Percentiles rank a stretch among this genome's conserved stretches.
phyloP scores from a whole-genome alignment of 768 basidiomycete species.

The Auricularia auricula-judae region DNA sequence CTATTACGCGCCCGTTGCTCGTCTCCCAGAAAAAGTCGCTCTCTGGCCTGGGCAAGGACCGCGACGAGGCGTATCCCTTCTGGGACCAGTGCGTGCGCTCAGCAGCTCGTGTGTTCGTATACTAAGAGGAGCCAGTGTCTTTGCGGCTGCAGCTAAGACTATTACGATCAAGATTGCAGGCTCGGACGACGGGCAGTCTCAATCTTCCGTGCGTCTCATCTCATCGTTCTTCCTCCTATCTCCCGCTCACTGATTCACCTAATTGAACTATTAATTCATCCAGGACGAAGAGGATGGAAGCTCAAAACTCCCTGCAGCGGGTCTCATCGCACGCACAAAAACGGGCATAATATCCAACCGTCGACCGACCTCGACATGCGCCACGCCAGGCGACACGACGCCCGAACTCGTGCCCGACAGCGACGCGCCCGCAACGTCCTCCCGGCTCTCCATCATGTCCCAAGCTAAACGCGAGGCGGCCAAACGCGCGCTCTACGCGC shows the following conservation, averaged over 20 bases:
- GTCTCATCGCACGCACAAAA: slow-evolving; percentile 42
- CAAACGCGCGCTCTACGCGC: slow-evolving; percentile 59
- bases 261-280: not conserved
- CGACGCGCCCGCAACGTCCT: slow-evolving; percentile 14
- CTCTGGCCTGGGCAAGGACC: slow-evolving; percentile 82
- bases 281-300: not conserved
- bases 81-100: slow-evolving; percentile 80
- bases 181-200: slow-evolving; percentile 9
- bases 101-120: not conserved
- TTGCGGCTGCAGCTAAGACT: slow-evolving; percentile 62
- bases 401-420: slow-evolving; percentile 23
- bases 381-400: slow-evolving; percentile 25
- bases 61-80: slow-evolving; percentile 93
- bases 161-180: slow-evolving; percentile 58
- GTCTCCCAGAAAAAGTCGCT: slow-evolving; percentile 78
- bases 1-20: slow-evolving; percentile 63
- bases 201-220: not conserved
- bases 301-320: slow-evolving; percentile 7
- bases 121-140: not conserved
- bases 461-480: slow-evolving; percentile 73
- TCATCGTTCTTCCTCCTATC: not conserved
- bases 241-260: too few relatives aligned
- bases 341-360: slow-evolving; percentile 73
- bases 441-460: slow-evolving; percentile 42
- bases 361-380: slow-evolving; percentile 43